phyloP scores from a whole-genome alignment of 2,329 filamentous ascomycete genomes.

The Plenodomus tracheiphilus region DNA sequence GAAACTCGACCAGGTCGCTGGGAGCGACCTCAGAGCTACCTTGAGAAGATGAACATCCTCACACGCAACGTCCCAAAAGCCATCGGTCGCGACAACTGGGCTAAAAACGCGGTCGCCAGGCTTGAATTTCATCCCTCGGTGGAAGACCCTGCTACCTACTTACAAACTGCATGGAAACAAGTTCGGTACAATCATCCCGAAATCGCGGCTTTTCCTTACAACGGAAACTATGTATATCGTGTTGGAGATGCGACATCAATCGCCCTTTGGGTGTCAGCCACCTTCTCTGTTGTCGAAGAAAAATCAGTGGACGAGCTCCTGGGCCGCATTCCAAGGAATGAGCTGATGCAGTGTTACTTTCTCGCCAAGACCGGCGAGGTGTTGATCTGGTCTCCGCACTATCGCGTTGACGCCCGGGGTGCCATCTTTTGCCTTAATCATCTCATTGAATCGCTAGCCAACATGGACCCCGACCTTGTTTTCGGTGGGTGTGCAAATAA shows the following conservation, averaged over 20 bases:
- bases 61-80: conserved; percentile 30
- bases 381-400: conserved; percentile 28
- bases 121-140: conserved; percentile 24
- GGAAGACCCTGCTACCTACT: conserved; percentile 20
- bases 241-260: conserved; percentile 24
- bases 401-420: conserved; percentile 29
- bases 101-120: conserved; percentile 28
- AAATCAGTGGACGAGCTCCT: conserved; percentile 24
- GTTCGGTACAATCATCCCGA: conserved; percentile 32
- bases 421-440: conserved; percentile 29
- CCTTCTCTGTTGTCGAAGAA: conserved; percentile 20
- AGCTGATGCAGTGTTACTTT: conserved; percentile 32
- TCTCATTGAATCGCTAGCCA: conserved; percentile 22
- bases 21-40: conserved; percentile 26
- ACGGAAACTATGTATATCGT: conserved; percentile 28
- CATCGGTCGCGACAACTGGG: conserved; percentile 30
- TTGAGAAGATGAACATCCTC: conserved; percentile 27
- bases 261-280: conserved; percentile 27
- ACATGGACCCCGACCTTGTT: conserved; percentile 17
- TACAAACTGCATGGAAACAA: conserved; percentile 28
- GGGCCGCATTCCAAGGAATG: conserved; percentile 27
- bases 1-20: conserved; percentile 30
- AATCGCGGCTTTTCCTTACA: conserved; percentile 29
- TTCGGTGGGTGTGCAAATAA: conserved; percentile 30
- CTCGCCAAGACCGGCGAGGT: conserved; percentile 24